Evolutionary conservation across 331 rosid genomes (phyloP), one percentile per base, ranked within the genome.

Genomic region (Saraca asoca): DNA sequence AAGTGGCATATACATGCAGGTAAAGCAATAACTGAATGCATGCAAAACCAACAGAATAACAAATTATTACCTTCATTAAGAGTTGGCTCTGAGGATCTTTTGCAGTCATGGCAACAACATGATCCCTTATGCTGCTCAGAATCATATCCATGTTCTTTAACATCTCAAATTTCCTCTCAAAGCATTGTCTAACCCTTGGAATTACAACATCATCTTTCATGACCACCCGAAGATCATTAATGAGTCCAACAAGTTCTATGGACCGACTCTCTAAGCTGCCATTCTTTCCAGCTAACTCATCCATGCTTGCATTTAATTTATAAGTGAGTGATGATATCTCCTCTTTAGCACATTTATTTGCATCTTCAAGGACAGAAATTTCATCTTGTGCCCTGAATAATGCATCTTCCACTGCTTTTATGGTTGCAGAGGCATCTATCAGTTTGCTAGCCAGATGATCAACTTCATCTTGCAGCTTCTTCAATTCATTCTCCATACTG

Each of bases 381-480:
- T 79, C 75, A 68, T 75, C 62, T 65, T 78, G 84, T 14, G 97
- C 97, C 84, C 78, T 83, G 72, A 57, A 51, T 68, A 88, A 54
- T 14, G 84, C 83, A 75, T 83, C 91, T 81, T 88, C 91, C 72
- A 88, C 71, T 44, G 84, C 77, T 68, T 80, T 83, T 75, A 72
- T 80, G 18, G 80, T 79, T 71, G 72, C 75, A 63, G 51, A 45
- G 44, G 92, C 79, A 70, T 74, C 91, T 71, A 48, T 77, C 66
- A 85, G 74, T 71, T 90, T 75, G 81, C 76, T 71, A 34, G 75
- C 84, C 52, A 80, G 84, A 59, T 80, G 46, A 45, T 15, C 72
- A 48, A 74, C 84, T 79, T 94, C 96, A 54, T 80, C 96, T 75
- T 73, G 89, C 79, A 88, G 78, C 71, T 74, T 77, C 84, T 80